Conservation (phyloP, 441 rosid species). For the Viola pubescens region DNA sequence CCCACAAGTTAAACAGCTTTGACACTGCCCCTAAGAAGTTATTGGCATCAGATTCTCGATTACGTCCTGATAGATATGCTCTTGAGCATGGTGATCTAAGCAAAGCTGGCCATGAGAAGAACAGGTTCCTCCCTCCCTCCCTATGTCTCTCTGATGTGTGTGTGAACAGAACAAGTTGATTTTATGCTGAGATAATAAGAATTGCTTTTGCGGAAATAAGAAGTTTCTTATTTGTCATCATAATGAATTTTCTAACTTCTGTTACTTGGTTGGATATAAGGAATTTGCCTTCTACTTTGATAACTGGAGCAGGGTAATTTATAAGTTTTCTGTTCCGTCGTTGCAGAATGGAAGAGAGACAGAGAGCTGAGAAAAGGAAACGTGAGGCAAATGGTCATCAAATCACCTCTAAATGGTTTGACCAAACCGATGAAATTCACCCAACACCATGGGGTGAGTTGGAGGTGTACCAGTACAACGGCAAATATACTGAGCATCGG, state of each 20-base stretch:
- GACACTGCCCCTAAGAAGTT: constrained; percentile 86
- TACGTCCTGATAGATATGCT: constrained; percentile 91
- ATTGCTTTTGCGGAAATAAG: no score
- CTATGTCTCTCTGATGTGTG: not conserved
- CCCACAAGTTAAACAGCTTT: constrained; percentile 88
- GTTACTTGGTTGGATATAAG: not conserved
- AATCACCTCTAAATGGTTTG: constrained; percentile 81
- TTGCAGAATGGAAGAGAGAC: constrained; percentile 89
- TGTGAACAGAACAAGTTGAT: not conserved
- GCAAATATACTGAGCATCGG: constrained; percentile 61
- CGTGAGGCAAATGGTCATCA: constrained; percentile 66
- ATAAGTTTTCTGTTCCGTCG: constrained; percentile 5
- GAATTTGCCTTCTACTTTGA: not conserved
- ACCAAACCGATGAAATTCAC: constrained; percentile 56
- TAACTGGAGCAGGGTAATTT: constrained; percentile 7
- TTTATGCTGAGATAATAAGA: not conserved
- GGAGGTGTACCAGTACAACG: constrained; percentile 80
- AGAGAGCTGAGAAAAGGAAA: constrained; percentile 80
- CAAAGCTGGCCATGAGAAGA: constrained; percentile 75
- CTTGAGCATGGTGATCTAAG: constrained; percentile 85
- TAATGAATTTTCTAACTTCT: no score
- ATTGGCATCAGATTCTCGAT: constrained; percentile 81
- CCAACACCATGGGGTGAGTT: constrained; percentile 98
- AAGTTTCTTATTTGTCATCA: no score
- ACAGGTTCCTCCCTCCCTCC: constrained; percentile 47